Conservation (phyloP, 2,329 filamentous ascomycete species). For the Microthyrium microscopicum region DNA sequence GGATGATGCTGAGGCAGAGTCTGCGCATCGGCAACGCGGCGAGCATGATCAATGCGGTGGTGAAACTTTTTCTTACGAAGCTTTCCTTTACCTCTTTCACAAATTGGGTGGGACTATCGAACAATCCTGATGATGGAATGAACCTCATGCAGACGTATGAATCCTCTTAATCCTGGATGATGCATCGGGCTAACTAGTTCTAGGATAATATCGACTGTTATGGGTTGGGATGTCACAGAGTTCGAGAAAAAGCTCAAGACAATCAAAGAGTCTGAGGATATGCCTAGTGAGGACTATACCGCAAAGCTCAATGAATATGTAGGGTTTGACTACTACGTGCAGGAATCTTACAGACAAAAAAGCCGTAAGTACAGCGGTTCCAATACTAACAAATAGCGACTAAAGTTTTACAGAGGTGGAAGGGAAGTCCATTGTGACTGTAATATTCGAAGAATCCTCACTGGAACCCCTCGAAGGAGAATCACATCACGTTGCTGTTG, state of each 20-base stretch:
- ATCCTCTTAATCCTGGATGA: neutral
- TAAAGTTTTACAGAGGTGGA: constrained; percentile 13
- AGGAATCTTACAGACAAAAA: constrained; percentile 39
- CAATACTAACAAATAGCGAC: neutral
- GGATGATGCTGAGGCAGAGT: constrained; percentile 55
- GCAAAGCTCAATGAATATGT: constrained; percentile 33
- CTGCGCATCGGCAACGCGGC: constrained; percentile 63
- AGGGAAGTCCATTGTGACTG: constrained; percentile 45
- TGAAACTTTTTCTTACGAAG: constrained; percentile 59
- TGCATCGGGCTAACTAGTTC: neutral
- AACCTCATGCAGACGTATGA: constrained; percentile 52
- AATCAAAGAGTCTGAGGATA: constrained; percentile 45
- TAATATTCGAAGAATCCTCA: constrained; percentile 43
- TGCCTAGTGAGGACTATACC: constrained; percentile 43
- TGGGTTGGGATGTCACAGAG: constrained; percentile 56
- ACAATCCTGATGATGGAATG: constrained; percentile 59
- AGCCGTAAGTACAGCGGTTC: constrained; percentile 29
- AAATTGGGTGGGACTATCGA: constrained; percentile 62
- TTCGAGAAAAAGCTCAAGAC: constrained; percentile 48
- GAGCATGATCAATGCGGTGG: constrained; percentile 64
- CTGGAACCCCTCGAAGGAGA: constrained; percentile 29
- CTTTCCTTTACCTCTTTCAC: constrained; percentile 56
- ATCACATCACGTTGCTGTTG: constrained; percentile 48
- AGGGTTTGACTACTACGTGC: constrained; percentile 30
- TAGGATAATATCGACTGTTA: constrained; percentile 56